These are phyloP conservation scores for Trichophyton mentagrophytes DNA, from an alignment of 2,329 filamentous ascomycete species.

Conservation along the genomic window DNA sequence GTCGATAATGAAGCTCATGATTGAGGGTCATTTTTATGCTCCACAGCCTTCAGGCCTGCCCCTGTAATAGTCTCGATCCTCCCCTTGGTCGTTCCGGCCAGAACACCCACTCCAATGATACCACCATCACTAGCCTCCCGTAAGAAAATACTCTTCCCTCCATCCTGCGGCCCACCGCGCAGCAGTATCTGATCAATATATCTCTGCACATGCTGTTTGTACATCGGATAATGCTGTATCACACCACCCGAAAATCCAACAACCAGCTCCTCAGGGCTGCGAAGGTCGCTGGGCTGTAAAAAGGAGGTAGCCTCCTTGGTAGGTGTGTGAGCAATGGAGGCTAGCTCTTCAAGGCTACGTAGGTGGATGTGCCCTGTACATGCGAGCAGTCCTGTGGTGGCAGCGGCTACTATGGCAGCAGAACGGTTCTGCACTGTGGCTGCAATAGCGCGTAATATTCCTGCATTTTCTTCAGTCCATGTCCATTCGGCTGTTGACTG, in stretches of 20 bases:
- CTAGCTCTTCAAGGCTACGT: slow-evolving; percentile 15
- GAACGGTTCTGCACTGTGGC: slow-evolving; percentile 56
- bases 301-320: neutral
- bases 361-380: slow-evolving; percentile 51
- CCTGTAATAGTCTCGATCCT: slow-evolving; percentile 5
- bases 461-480: slow-evolving; percentile 51
- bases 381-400: slow-evolving; percentile 53
- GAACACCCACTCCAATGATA: slow-evolving; percentile 40
- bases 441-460: slow-evolving; percentile 49
- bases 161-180: slow-evolving; percentile 28
- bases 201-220: slow-evolving; percentile 52
- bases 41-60: neutral
- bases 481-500: slow-evolving; percentile 33
- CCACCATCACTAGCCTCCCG: slow-evolving; percentile 40
- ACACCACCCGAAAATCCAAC: slow-evolving; percentile 71
- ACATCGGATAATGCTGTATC: slow-evolving; percentile 62
- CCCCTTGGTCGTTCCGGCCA: slow-evolving; percentile 33
- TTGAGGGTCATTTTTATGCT: neutral
- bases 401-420: slow-evolving; percentile 57
- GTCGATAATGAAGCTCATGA: neutral
- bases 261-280: slow-evolving; percentile 44
- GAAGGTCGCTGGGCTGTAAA: neutral
- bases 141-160: slow-evolving; percentile 36
- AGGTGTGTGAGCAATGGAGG: neutral
- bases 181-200: slow-evolving; percentile 48